A percentile compares a stretch with the other conserved stretches of the same genome.
These are phyloP conservation scores for Dothistroma septosporum DNA, from an alignment of 2,329 filamentous ascomycete genomes.

Conservation along the genomic window DNA sequence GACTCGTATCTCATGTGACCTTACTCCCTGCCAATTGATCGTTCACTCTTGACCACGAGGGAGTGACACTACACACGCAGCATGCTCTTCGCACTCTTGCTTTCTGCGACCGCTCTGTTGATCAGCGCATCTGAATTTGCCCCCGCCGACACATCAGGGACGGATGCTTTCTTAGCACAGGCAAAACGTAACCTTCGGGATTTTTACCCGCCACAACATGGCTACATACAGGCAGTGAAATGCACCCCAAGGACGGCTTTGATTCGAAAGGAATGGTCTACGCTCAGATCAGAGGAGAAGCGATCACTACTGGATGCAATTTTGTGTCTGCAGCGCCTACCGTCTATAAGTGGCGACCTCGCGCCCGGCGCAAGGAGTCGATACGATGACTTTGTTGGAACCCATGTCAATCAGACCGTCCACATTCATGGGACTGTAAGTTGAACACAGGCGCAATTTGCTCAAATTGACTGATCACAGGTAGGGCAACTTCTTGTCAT, in stretches of 20 bases:
- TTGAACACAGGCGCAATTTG: background rate
- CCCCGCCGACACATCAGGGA: conserved; percentile 6
- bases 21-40: background rate
- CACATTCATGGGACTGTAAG: conserved; percentile 9
- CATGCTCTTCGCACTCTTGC: background rate
- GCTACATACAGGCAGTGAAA: background rate
- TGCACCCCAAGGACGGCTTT: conserved; percentile 31
- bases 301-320: conserved; percentile 32
- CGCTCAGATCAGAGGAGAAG: conserved; percentile 25
- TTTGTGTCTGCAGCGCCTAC: conserved; percentile 28
- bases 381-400: conserved; percentile 22
- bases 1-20: background rate
- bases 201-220: background rate
- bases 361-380: conserved; percentile 28
- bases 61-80: background rate
- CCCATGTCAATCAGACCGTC: conserved; percentile 32
- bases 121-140: conserved; percentile 1
- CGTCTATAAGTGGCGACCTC: conserved; percentile 22
- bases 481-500: conserved; percentile 33
- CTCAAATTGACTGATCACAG: too few relatives aligned
- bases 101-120: background rate
- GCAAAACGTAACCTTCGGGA: background rate
- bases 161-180: background rate
- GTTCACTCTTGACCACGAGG: background rate
- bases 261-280: conserved; percentile 43